Percentiles rank a stretch among this genome's conserved stretches.
Evolutionary conservation across 2,329 filamentous ascomycete genomes (phyloP).

Genomic region (Penicillium sp.): DNA sequence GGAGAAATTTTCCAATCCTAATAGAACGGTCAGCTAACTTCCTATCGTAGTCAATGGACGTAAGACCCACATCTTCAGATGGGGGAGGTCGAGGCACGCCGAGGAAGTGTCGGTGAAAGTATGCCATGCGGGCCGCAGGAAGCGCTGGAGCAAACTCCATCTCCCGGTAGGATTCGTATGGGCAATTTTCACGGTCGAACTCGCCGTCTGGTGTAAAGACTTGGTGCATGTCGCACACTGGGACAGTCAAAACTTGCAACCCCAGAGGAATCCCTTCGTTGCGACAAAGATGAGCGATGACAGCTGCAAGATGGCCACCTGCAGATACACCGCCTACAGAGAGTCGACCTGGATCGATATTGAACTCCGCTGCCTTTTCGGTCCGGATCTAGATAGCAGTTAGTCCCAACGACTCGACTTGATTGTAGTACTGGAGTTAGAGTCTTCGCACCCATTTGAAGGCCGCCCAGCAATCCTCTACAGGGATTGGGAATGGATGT

Average conservation of each 20-base stretch:
- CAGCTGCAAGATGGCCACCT: constrained; percentile 42
- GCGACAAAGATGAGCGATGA: constrained; percentile 40
- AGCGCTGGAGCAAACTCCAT: constrained; percentile 39
- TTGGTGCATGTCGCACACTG: constrained; percentile 37
- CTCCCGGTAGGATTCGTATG: constrained; percentile 42
- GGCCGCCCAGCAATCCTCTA: constrained; percentile 43
- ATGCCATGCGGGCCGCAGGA: constrained; percentile 39
- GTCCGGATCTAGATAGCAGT: constrained; percentile 28
- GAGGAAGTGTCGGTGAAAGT: constrained; percentile 41
- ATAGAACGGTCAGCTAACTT: constrained; percentile 4
- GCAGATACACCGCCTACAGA: constrained; percentile 43
- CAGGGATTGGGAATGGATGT: constrained; percentile 37
- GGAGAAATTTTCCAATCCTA: constrained; percentile 46
- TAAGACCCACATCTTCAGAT: constrained; percentile 34
- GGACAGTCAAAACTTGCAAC: constrained; percentile 40
- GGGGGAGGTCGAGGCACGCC: constrained; percentile 37
- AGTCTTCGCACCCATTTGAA: constrained; percentile 38
- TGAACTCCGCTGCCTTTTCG: constrained; percentile 34
- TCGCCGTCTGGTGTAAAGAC: constrained; percentile 36
- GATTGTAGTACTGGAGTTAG: not conserved
- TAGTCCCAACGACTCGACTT: not conserved
- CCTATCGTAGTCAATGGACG: not conserved
- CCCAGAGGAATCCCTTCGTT: constrained; percentile 36
- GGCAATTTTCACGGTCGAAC: constrained; percentile 36
- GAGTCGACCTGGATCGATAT: constrained; percentile 35